Conservation (phyloP, 2,329 filamentous ascomycete genomes). For the Fusarium graminum region DNA sequence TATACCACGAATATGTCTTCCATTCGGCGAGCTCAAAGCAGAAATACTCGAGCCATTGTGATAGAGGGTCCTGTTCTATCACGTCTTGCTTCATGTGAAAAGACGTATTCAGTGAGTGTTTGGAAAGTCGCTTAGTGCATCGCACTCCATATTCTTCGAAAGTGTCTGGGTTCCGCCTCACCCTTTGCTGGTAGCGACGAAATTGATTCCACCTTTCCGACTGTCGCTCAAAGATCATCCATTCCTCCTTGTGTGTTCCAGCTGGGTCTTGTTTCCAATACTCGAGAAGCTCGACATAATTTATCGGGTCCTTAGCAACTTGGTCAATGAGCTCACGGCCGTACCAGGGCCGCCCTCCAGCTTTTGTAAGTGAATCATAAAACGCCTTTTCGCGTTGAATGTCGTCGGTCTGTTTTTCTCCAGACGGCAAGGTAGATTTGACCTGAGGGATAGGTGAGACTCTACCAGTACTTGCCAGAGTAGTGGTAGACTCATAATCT, state of each 20-base stretch:
- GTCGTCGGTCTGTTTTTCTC: conserved; percentile 17
- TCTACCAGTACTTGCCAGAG: conserved; percentile 12
- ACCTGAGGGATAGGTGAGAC: conserved; percentile 3
- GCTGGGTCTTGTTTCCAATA: conserved; percentile 35
- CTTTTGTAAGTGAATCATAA: conserved; percentile 21
- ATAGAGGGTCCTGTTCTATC: conserved; percentile 50
- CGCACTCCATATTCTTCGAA: conserved; percentile 23
- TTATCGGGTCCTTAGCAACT: conserved; percentile 24
- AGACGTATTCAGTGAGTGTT: conserved; percentile 14
- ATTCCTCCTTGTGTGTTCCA: conserved; percentile 15
- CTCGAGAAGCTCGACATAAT: conserved; percentile 20
- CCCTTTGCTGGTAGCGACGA: conserved; percentile 33
- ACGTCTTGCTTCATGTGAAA: conserved; percentile 45
- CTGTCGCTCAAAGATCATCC: conserved; percentile 40
- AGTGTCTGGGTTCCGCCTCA: conserved; percentile 22
- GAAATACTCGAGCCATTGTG: conserved; percentile 58
- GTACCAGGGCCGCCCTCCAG: conserved; percentile 45
- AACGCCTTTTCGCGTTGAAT: conserved; percentile 29
- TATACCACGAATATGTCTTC: conserved; percentile 36
- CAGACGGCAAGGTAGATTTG: conserved; percentile 2
- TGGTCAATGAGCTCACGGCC: conserved; percentile 23
- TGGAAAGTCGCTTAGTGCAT: conserved; percentile 23
- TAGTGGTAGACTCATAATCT: conserved; percentile 15
- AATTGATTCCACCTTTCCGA: conserved; percentile 39
- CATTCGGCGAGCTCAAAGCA: conserved; percentile 45